Evolutionary conservation across 2,329 filamentous ascomycete genomes (phyloP), one percentile per base, ranked within the genome.

Genomic region (Escovopsis sp.): DNA sequence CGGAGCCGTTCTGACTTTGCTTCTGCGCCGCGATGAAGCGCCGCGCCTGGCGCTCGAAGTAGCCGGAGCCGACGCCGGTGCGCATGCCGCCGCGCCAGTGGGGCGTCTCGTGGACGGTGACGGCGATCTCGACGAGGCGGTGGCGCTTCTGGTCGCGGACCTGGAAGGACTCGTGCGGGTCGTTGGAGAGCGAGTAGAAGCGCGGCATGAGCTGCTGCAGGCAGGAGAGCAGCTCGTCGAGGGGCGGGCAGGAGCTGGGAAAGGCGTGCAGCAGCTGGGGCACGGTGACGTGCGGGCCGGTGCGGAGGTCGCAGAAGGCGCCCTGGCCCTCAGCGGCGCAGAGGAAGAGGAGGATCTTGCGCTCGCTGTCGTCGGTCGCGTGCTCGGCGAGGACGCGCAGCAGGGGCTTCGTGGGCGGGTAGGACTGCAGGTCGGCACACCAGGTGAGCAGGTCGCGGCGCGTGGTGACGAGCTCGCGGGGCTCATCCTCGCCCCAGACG

Each of bases 151-250:
- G 71, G 43, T 80, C 79, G 42, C 75, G 71, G 16, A 76, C 70
- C 42, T 72, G 70, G 41, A 72, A 81, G 7, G 68, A 70, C 45
- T 92, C 76, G 43, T 90, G 83, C 0, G 90, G 90, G 50, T 98
- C 90, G 55, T 94, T 94, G 36, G 87, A 94, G 12, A 98, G 75
- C 4, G 88, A 96, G 63, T 98, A 98, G 65, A 98, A 98, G 40
- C 90, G 82, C 3, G 90, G 90, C 88, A 96, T 96, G 35, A 96
- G 70, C 33, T 84, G 81, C 48, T 81, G 82, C 35, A 94, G 72
- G 30, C 80, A 72, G 3, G 81, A 82, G 26, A 94, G 69, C 10
- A 98, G 66, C 40, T 76, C 66, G 36, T 90, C 82, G 47, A 98
- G 66, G 4, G 88, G 86, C 35, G 90, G 90, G 53, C 85, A 83